These are phyloP conservation scores for Rhodomyrtus psidioides DNA, from an alignment of 441 rosid species.

Conservation along the genomic window DNA sequence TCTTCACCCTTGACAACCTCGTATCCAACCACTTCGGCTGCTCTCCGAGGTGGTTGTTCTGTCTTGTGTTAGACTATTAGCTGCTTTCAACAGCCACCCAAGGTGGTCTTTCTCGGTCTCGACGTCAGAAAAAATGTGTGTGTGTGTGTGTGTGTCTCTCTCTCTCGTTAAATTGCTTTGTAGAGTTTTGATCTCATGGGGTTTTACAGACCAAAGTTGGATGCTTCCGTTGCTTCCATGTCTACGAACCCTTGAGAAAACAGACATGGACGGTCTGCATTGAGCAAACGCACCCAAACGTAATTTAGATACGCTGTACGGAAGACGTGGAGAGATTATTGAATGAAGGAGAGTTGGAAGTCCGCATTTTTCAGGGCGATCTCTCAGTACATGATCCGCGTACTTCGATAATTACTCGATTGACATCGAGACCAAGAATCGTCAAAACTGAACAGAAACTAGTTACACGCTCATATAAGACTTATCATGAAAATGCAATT, in stretches of 20 bases:
- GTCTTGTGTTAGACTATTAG: background rate
- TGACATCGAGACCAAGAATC: accelerated
- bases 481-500: too few relatives aligned
- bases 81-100: background rate
- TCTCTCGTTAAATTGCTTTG: background rate
- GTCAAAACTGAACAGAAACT: too few relatives aligned
- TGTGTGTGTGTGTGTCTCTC: too few relatives aligned
- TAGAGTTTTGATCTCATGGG: background rate
- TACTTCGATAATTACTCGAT: background rate
- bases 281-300: background rate
- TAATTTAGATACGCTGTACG: too few relatives aligned
- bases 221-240: background rate
- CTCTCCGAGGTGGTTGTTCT: background rate
- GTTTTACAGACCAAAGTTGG: background rate
- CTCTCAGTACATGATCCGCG: background rate
- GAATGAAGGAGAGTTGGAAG: background rate
- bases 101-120: background rate
- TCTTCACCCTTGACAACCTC: background rate
- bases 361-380: background rate
- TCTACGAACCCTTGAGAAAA: background rate
- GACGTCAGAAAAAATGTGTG: too few relatives aligned
- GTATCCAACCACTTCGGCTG: background rate
- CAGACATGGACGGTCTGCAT: background rate
- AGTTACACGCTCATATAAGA: background rate
- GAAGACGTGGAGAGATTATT: background rate